These are phyloP conservation scores for Hypsizygus marmoreus DNA, from an alignment of 768 basidiomycete species.

Conservation along the genomic window DNA sequence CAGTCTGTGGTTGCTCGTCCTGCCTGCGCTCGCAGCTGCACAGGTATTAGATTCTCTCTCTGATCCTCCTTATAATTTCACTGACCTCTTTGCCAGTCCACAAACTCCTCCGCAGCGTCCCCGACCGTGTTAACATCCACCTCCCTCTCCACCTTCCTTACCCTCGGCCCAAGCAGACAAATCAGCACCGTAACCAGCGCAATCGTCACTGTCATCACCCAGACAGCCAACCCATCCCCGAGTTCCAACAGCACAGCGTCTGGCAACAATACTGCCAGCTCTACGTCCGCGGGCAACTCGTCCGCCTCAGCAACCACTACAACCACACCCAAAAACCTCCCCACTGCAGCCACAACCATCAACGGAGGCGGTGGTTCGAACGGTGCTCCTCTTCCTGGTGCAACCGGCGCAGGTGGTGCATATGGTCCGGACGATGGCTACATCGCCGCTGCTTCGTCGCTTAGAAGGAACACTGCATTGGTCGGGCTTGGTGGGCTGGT, in stretches of 20 bases:
- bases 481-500: slow-evolving; percentile 46
- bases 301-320: slow-evolving; percentile 38
- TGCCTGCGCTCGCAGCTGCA: slow-evolving; percentile 43
- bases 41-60: slow-evolving; percentile 35
- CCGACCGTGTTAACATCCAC: slow-evolving; percentile 43
- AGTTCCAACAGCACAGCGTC: slow-evolving; percentile 16
- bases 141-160: slow-evolving; percentile 36
- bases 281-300: slow-evolving; percentile 25
- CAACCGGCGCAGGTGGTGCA: slow-evolving; percentile 45
- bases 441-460: slow-evolving; percentile 54
- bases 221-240: slow-evolving; percentile 16
- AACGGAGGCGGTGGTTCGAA: slow-evolving; percentile 53
- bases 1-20: slow-evolving; percentile 32
- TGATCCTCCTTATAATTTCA: not conserved
- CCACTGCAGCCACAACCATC: slow-evolving; percentile 61
- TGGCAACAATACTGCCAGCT: slow-evolving; percentile 25
- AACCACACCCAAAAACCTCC: slow-evolving; percentile 39
- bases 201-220: slow-evolving; percentile 48
- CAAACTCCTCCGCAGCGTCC: slow-evolving; percentile 20
- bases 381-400: slow-evolving; percentile 66
- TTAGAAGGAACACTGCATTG: slow-evolving; percentile 46
- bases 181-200: slow-evolving; percentile 41
- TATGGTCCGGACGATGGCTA: slow-evolving; percentile 73
- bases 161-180: slow-evolving; percentile 41
- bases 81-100: slow-evolving; percentile 3